Percentiles rank a stretch among this genome's conserved stretches.
Conservation (phyloP, 2,329 filamentous ascomycete genomes). For the Ceratocystis diversiconidia region DNA sequence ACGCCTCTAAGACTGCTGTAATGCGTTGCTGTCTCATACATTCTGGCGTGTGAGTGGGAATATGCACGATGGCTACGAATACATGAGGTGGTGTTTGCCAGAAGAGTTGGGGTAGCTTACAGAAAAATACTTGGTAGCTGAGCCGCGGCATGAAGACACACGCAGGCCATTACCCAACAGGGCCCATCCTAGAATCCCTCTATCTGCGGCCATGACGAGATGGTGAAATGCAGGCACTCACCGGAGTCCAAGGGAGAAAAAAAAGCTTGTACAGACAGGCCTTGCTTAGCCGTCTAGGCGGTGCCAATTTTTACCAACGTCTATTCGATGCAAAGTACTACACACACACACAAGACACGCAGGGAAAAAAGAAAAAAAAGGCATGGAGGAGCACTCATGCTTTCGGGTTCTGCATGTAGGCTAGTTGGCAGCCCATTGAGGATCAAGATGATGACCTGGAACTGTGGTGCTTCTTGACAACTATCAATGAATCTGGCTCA, state of each 20-base stretch:
- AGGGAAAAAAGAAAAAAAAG: background rate
- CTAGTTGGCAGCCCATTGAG: conserved; percentile 2
- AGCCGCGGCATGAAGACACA: background rate
- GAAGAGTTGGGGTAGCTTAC: background rate
- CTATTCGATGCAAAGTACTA: background rate
- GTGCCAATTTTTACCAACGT: background rate
- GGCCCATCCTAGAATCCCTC: background rate
- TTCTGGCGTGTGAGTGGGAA: background rate
- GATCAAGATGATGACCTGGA: conserved; percentile 5
- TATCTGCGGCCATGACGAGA: background rate
- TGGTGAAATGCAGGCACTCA: background rate
- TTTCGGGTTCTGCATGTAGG: background rate
- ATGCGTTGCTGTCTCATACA: background rate
- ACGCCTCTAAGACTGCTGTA: background rate
- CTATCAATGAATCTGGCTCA: background rate
- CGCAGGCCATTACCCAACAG: background rate
- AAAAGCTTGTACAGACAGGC: background rate
- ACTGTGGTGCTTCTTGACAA: conserved; percentile 1
- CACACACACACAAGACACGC: background rate
- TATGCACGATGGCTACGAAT: background rate
- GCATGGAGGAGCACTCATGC: background rate
- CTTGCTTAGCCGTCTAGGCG: background rate
- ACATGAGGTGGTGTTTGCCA: background rate
- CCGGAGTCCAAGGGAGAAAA: background rate
- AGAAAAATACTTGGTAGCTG: background rate